A percentile compares a stretch with the other conserved stretches of the same genome.
phyloP scores from a whole-genome alignment of 192 early-diverging fungal species.

The Coemansia sp. region DNA sequence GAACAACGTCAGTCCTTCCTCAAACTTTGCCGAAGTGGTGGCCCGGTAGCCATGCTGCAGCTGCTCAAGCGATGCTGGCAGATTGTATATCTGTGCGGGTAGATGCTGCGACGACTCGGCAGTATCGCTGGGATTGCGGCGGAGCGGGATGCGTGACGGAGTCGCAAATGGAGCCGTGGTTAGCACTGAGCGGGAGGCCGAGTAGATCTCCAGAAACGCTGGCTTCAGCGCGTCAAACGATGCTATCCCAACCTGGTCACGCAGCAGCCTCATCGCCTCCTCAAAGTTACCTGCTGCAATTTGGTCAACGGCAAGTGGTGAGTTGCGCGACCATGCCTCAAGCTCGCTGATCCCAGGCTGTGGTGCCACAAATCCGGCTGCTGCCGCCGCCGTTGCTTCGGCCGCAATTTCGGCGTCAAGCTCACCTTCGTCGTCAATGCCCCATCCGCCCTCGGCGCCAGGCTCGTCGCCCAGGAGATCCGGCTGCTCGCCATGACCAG shows the following conservation, averaged over 20 bases:
- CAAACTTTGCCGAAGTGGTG: constrained; percentile 80
- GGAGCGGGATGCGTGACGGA: constrained; percentile 67
- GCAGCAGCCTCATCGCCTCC: constrained; percentile 90
- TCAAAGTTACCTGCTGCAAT: constrained; percentile 95
- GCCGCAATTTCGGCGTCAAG: constrained; percentile 63
- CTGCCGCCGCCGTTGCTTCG: constrained; percentile 55
- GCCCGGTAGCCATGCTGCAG: constrained; percentile 84
- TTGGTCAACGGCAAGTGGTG: constrained; percentile 85
- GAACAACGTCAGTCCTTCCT: constrained; percentile 74
- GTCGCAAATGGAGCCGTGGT: constrained; percentile 61
- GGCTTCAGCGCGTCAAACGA: constrained; percentile 93
- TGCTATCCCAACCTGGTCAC: constrained; percentile 85
- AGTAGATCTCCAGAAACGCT: constrained; percentile 81
- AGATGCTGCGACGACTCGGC: constrained; percentile 47
- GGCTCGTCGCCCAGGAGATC: constrained; percentile 56
- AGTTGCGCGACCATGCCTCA: constrained; percentile 82
- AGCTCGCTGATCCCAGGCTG: constrained; percentile 69
- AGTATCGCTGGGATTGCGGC: constrained; percentile 59
- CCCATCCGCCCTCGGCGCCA: constrained; percentile 76
- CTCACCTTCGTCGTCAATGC: constrained; percentile 78
- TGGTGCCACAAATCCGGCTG: constrained; percentile 66
- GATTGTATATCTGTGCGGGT: constrained; percentile 39
- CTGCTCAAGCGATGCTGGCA: constrained; percentile 55
- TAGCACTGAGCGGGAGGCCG: constrained; percentile 66
- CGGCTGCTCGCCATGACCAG: constrained; percentile 52